Conservation (phyloP, 2,329 filamentous ascomycete genomes). For the Ceratocystis albifundus region DNA sequence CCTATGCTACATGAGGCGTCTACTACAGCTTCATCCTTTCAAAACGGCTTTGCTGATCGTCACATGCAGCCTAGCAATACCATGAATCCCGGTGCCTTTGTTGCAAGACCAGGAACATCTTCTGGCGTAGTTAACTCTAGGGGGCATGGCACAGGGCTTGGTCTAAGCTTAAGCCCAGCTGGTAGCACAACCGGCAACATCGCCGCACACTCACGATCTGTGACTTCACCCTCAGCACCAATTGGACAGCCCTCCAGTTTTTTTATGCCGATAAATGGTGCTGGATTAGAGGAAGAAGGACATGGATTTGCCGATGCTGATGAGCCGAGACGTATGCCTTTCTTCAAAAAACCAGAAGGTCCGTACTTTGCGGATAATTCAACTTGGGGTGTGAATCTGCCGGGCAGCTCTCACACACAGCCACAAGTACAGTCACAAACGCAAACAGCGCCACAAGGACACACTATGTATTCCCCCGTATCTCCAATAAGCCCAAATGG, state of each 20-base stretch:
- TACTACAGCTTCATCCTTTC: conserved; percentile 67
- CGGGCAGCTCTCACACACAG: conserved; percentile 33
- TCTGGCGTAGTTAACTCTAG: conserved; percentile 26
- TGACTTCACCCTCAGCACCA: conserved; percentile 65
- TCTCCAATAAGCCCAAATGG: not conserved
- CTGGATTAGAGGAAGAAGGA: conserved; percentile 63
- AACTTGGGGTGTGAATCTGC: conserved; percentile 40
- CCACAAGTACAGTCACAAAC: conserved; percentile 25
- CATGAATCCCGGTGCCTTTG: conserved; percentile 53
- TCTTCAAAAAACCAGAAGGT: conserved; percentile 40
- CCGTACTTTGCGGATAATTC: conserved; percentile 45
- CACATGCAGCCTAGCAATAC: conserved; percentile 49
- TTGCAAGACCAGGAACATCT: conserved; percentile 29
- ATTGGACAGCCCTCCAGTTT: conserved; percentile 39
- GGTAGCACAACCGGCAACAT: conserved; percentile 7
- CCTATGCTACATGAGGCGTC: conserved; percentile 81
- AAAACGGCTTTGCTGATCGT: conserved; percentile 76
- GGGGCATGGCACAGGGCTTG: conserved; percentile 35
- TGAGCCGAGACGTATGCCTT: conserved; percentile 44
- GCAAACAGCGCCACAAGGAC: not conserved
- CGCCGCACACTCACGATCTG: conserved; percentile 55
- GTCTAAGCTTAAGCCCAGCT: not conserved
- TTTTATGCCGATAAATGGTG: conserved; percentile 13
- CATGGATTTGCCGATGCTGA: conserved; percentile 73
- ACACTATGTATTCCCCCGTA: conserved; percentile 9